These are phyloP conservation scores for Hypoxylon sp. DNA, from an alignment of 2,329 filamentous ascomycete genomes.

Conservation along the genomic window DNA sequence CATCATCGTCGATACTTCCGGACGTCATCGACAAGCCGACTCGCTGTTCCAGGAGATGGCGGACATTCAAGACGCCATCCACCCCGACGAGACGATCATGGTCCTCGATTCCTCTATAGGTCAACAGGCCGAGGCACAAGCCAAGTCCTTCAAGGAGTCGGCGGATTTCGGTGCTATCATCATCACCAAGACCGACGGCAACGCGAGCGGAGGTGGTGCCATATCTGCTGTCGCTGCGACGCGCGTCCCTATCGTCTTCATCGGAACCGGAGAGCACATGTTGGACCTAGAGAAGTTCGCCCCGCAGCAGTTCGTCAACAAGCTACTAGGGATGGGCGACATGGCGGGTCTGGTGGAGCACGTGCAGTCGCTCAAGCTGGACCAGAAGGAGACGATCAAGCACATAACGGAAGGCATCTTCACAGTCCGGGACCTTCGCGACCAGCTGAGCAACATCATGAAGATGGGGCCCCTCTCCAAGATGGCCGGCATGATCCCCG, in stretches of 20 bases:
- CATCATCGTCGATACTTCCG: constrained; percentile 98
- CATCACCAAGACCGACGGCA: constrained; percentile 98
- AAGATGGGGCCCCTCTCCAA: constrained; percentile 99
- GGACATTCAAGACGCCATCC: constrained; percentile 91
- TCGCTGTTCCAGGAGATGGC: constrained; percentile 98
- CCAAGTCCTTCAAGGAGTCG: constrained; percentile 95
- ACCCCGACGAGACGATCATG: constrained; percentile 97
- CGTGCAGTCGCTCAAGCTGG: constrained; percentile 92
- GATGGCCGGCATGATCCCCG: constrained; percentile 98
- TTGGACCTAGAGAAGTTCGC: constrained; percentile 93
- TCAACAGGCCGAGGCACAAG: constrained; percentile 93
- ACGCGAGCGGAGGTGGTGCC: constrained; percentile 93
- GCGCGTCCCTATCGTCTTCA: constrained; percentile 96
- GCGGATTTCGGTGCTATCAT: constrained; percentile 98
- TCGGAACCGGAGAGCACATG: constrained; percentile 98
- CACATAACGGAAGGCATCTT: constrained; percentile 98
- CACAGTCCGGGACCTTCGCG: constrained; percentile 91
- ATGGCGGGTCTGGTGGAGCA: constrained; percentile 96
- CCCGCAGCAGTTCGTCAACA: constrained; percentile 92
- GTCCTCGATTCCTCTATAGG: constrained; percentile 97
- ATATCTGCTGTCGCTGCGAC: constrained; percentile 98
- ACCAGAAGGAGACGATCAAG: constrained; percentile 99
- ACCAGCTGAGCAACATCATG: constrained; percentile 98
- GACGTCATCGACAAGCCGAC: constrained; percentile 90
- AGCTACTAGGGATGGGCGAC: constrained; percentile 96